Evolutionary conservation across 768 basidiomycete species (phyloP).

Genomic region (Auricularia cornea): DNA sequence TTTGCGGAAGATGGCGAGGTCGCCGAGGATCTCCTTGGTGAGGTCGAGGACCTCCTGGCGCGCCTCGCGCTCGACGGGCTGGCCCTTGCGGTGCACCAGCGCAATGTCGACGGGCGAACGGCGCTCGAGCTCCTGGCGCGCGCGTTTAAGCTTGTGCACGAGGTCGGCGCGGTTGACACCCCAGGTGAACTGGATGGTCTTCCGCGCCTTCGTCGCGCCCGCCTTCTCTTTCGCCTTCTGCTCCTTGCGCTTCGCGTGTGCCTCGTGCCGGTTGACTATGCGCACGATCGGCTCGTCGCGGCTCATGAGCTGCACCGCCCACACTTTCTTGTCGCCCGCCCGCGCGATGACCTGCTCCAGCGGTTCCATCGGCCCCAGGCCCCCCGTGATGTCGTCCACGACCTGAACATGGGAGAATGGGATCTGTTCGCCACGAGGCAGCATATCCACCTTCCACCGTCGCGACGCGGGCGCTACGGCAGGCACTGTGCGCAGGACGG

Average conservation of each 20-base stretch:
- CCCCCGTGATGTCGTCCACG: conserved; percentile 37
- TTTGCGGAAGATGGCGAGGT: not conserved
- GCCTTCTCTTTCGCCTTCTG: conserved; percentile 30
- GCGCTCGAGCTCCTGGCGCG: conserved; percentile 47
- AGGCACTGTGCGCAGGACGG: not conserved
- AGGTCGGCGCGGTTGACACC: conserved; percentile 49
- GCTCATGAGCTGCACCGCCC: conserved; percentile 47
- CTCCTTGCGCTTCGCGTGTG: conserved; percentile 31
- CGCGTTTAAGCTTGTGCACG: conserved; percentile 56
- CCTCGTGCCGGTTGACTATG: conserved; percentile 39
- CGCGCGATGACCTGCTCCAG: conserved; percentile 38
- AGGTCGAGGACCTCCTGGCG: not conserved
- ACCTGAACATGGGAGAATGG: conserved; percentile 34
- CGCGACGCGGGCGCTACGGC: not conserved
- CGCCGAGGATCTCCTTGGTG: not conserved
- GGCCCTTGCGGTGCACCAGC: conserved; percentile 43
- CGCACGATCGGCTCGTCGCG: conserved; percentile 52
- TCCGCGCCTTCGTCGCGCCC: conserved; percentile 28
- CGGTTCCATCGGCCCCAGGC: conserved; percentile 26
- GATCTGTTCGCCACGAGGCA: conserved; percentile 33
- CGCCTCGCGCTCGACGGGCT: conserved; percentile 5
- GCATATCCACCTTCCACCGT: not conserved
- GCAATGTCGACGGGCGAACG: conserved; percentile 50
- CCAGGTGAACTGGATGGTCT: conserved; percentile 73
- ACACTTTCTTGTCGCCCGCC: conserved; percentile 33